Percentiles rank a stretch among this genome's conserved stretches.
phyloP scores from a whole-genome alignment of 495 filamentous ascomycete species.

The Trichocladium uniseriatum region DNA sequence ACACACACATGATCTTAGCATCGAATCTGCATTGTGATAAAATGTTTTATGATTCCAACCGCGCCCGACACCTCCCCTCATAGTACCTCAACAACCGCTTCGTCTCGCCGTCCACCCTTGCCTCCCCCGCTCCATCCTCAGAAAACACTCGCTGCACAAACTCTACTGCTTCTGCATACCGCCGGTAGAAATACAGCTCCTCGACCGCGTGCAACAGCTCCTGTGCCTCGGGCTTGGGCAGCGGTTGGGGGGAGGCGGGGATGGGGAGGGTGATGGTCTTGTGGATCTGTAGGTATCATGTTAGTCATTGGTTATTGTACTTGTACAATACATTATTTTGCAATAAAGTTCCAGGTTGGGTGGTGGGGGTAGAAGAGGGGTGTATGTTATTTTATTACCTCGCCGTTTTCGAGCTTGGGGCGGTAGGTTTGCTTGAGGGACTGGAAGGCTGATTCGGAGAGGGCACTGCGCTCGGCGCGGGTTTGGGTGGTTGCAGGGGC shows the following conservation, averaged over 20 bases:
- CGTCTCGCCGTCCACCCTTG: slow-evolving; percentile 30
- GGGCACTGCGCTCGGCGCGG: slow-evolving; percentile 31
- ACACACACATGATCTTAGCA: neutral
- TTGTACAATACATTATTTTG: too few species aligned
- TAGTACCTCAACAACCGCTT: slow-evolving; percentile 28
- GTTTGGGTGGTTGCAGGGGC: slow-evolving; percentile 8
- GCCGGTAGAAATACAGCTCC: slow-evolving; percentile 46
- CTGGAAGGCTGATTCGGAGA: slow-evolving; percentile 37
- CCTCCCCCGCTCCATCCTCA: slow-evolving; percentile 13
- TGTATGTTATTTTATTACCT: slow-evolving; percentile 29
- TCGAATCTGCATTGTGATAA: neutral
- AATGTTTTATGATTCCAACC: too few species aligned
- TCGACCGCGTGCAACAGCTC: slow-evolving; percentile 45
- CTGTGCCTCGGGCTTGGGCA: slow-evolving; percentile 36
- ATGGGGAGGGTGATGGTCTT: slow-evolving; percentile 34
- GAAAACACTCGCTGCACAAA: slow-evolving; percentile 26
- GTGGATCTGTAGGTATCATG: slow-evolving; percentile 36
- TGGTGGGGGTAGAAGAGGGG: neutral
- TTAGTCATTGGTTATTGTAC: neutral
- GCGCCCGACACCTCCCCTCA: slow-evolving; percentile 25
- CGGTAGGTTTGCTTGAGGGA: slow-evolving; percentile 28
- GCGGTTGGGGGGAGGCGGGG: neutral
- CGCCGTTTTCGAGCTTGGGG: slow-evolving; percentile 39
- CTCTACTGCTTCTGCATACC: slow-evolving; percentile 35
- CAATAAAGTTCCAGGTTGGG: neutral